Base-by-base conservation (phyloP, 2,329 filamentous ascomycete species). In the Fusarium globosum region DNA sequence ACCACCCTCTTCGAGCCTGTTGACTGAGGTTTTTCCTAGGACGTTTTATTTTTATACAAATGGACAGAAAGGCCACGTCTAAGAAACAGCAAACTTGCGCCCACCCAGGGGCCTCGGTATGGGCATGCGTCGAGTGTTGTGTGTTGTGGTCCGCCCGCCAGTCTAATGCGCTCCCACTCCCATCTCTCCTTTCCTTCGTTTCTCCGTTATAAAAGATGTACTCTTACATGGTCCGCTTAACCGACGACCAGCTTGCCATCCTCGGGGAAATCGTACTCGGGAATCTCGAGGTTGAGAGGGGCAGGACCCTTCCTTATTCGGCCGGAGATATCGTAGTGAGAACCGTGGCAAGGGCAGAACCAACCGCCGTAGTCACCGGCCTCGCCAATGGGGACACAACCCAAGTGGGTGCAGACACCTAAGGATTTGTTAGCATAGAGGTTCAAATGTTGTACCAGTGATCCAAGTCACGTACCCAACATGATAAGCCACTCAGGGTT, bases 281-380 rank as follows among this genome's bases (percentile, higher is more conserved):
- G 96, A 78, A 98, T 91, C 88, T 98, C 96, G 82, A 99, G 91
- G 90, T 99, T 99, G 81, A 99, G 91, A 77, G 96, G 96, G 72
- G 96, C 96, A 74, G 96, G 96, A 77, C 96, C 96, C 90, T 94
- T 98, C 88, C 96, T 92, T 90, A 97, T 94, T 86, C 96, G 95
- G 84, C 96, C 96, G 75, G 95, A 98, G 85, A 99, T 98, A 85
- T 99, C 96, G 91, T 99, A 99, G 90, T 99, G 96, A 79, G 95
- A 98, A 85, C 96, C 96, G 91, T 99, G 96, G 93, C 96, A 99
- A 77, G 96, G 96, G 89, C 96, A 99, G 93, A 99, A 99, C 96
- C 96, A 99, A 83, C 96, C 96, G 83, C 96, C 96, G 81, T 88
- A 99, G 86, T 99, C 97, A 84, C 96, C 96, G 76, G 96, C 94